Evolutionary conservation across 129 eudicot species (phyloP), one percentile per base, ranked within the genome.

Genomic region (Helichrysum umbraculigerum): DNA sequence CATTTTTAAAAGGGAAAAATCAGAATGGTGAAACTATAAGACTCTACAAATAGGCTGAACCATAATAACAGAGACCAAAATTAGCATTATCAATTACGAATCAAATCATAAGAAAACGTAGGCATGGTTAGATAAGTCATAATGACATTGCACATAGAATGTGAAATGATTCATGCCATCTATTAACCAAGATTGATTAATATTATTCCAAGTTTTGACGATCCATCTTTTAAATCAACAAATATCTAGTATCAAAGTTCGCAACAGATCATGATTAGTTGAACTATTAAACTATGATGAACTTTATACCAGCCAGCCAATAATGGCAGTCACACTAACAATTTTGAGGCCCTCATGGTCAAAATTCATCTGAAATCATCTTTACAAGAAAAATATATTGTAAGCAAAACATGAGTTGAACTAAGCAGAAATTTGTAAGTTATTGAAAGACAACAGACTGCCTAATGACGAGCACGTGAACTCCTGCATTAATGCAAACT

Each of bases 41-140:
- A 77, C 39, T 66, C 68, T 81, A 76, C 84, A 63, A 65, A 75
- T 65, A 68, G 61, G 81, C 76, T 75, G 71, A 81, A 71, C 57
- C 56, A 73, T 82, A 19, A 76, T 82, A 54, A 73, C 74, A 75
- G 50, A 74, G 29, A 75, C 65, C 77, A 62, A 15, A 28, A 51
- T 47, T 21, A 56, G 69, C n/a, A n/a, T n/a, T n/a, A n/a, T n/a
- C 71, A 63, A 47, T 33, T 29, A 44, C 37, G 21, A 73, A n/a
- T n/a, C n/a, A 29, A 22, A 20, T 17, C 12, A 28, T 28, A 30
- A 12, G 22, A 57, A 6, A n/a, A 20, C 29, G 0, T 16, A 35
- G 37, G 15, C 47, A 66, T 0, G 1, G 42, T 5, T 74, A 58
- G 58, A 22, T 9, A 25, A 41, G n/a, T 63, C 41, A 10, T 6